Percentiles rank a stretch among this genome's conserved stretches.
Evolutionary conservation across 2,329 filamentous ascomycete genomes (phyloP).

Genomic region (Hysterium pulicare): DNA sequence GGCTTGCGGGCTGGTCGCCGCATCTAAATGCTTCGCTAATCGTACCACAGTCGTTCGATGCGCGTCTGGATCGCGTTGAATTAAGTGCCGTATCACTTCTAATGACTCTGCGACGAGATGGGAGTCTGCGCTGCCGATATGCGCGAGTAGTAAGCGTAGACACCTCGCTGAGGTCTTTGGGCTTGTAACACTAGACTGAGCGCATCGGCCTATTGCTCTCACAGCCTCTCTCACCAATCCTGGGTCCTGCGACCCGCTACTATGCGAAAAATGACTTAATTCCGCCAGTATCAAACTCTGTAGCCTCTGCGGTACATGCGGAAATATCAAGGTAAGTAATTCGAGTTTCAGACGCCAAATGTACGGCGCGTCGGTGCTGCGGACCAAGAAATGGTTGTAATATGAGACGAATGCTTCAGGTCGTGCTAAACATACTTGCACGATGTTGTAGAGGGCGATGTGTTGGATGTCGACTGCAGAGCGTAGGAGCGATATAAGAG

Average conservation of each 20-base stretch:
- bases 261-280: slow-evolving; percentile 94
- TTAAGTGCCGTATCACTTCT: slow-evolving; percentile 91
- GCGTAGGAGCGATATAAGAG: slow-evolving; percentile 79
- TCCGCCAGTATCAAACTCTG: slow-evolving; percentile 89
- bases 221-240: slow-evolving; percentile 84
- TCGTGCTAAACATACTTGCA: slow-evolving; percentile 77
- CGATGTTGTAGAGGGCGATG: slow-evolving; percentile 88
- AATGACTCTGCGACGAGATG: slow-evolving; percentile 87
- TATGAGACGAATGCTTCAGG: slow-evolving; percentile 84
- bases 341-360: slow-evolving; percentile 94
- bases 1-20: slow-evolving; percentile 80
- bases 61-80: slow-evolving; percentile 79
- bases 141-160: slow-evolving; percentile 74
- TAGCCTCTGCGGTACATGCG: slow-evolving; percentile 68
- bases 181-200: slow-evolving; percentile 56
- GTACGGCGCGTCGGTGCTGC: slow-evolving; percentile 70
- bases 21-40: slow-evolving; percentile 86
- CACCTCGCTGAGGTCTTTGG: slow-evolving; percentile 64
- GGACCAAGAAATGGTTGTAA: slow-evolving; percentile 83
- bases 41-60: slow-evolving; percentile 84
- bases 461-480: slow-evolving; percentile 84
- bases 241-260: slow-evolving; percentile 71
- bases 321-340: slow-evolving; percentile 85
- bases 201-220: slow-evolving; percentile 87
- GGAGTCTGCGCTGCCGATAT: slow-evolving; percentile 84